phyloP scores from a whole-genome alignment of 805 yeast genomes.

The Saccharomyces jurei region DNA sequence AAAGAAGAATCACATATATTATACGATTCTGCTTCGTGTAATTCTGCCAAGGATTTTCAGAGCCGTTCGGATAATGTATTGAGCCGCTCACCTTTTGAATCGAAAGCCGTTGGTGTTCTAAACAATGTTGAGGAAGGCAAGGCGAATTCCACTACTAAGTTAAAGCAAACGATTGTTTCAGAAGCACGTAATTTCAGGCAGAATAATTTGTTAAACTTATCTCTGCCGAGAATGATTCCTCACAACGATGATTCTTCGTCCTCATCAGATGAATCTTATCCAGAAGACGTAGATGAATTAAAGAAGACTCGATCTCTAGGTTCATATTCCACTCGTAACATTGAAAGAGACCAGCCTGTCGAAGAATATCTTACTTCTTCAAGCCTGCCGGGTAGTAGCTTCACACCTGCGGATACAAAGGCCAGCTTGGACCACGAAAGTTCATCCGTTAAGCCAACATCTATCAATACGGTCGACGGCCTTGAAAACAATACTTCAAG shows the following conservation, averaged over 20 bases:
- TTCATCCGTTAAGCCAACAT: neutral
- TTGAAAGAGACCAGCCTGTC: neutral
- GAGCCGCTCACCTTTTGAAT: neutral
- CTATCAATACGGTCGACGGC: neutral
- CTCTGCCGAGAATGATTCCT: neutral
- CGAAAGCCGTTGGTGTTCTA: neutral
- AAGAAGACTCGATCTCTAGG: neutral
- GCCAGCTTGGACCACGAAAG: neutral
- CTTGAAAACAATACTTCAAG: neutral
- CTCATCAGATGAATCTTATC: neutral
- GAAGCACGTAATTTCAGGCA: neutral
- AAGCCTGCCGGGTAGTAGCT: conserved; percentile 1
- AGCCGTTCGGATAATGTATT: neutral
- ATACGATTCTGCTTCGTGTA: neutral
- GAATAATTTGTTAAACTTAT: neutral
- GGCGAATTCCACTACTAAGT: neutral
- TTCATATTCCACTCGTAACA: neutral
- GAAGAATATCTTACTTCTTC: neutral
- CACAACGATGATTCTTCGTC: neutral
- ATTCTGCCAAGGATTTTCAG: neutral
- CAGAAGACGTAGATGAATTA: neutral
- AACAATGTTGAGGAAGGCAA: neutral
- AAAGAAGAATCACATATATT: neutral
- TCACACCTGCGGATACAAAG: neutral
- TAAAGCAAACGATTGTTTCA: neutral